phyloP scores from a whole-genome alignment of 163 green algal species.

The Picocystis sp. region DNA sequence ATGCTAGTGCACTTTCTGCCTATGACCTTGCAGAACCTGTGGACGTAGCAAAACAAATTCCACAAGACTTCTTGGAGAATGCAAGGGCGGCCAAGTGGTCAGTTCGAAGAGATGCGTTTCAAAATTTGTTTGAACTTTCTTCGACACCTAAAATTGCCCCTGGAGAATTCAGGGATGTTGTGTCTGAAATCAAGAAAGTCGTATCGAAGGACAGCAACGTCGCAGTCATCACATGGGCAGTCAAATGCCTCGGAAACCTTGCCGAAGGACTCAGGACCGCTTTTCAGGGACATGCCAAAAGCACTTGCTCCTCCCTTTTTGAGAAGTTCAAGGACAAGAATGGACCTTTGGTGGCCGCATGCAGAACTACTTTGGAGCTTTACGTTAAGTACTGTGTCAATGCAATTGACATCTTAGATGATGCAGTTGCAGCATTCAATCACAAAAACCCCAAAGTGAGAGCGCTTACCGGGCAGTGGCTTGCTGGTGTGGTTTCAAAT shows the following conservation, averaged over 20 bases:
- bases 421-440: constrained; percentile 14
- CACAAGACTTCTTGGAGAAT: constrained; percentile 47
- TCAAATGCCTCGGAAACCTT: constrained; percentile 40
- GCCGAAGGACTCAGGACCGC: constrained; percentile 48
- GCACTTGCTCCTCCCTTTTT: constrained; percentile 25
- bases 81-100: constrained; percentile 57
- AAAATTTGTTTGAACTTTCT: constrained; percentile 46
- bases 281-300: constrained; percentile 32
- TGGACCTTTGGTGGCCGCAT: no score
- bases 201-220: constrained; percentile 40
- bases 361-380: no score
- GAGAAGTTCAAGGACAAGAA: constrained; percentile 89
- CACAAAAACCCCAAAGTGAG: constrained; percentile 20
- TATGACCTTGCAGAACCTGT: constrained; percentile 79
- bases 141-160: constrained; percentile 21
- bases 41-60: constrained; percentile 42
- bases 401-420: constrained; percentile 19
- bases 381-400: constrained; percentile 10
- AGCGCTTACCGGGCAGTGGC: constrained; percentile 12
- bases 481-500: constrained; percentile 1
- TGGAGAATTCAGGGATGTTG: constrained; percentile 67
- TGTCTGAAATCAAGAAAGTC: constrained; percentile 53
- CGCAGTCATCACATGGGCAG: constrained; percentile 46
- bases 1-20: constrained; percentile 6
- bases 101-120: constrained; percentile 57